Conservation (phyloP, 2,329 filamentous ascomycete genomes). For the Aspergillus carbonarius region DNA sequence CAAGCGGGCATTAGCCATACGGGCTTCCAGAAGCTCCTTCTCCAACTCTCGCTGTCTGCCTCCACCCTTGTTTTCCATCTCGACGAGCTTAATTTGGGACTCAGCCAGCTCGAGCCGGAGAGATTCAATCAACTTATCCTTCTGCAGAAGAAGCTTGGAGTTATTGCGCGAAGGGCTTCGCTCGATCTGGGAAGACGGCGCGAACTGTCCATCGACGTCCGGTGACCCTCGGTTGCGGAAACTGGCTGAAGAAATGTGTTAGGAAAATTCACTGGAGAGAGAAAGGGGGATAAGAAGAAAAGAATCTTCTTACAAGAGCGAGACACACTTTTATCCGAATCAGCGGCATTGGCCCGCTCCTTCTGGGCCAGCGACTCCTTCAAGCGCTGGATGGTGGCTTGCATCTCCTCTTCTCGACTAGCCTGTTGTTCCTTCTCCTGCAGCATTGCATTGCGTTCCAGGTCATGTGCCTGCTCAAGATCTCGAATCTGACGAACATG, state of each 20-base stretch:
- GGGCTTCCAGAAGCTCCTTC: constrained; percentile 81
- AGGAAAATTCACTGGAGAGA: constrained; percentile 14
- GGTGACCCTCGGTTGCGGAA: constrained; percentile 55
- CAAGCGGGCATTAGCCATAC: constrained; percentile 90
- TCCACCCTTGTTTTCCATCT: constrained; percentile 89
- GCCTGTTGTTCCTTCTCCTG: constrained; percentile 89
- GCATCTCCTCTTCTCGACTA: constrained; percentile 84
- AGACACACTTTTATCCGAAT: constrained; percentile 52
- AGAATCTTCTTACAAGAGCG: constrained; percentile 49
- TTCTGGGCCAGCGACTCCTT: constrained; percentile 85
- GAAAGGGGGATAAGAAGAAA: background rate
- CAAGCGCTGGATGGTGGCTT: constrained; percentile 81
- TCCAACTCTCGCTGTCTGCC: constrained; percentile 88
- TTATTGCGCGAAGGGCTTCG: constrained; percentile 87
- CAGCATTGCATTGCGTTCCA: constrained; percentile 79
- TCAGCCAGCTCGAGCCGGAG: constrained; percentile 90
- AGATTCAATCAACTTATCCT: constrained; percentile 93
- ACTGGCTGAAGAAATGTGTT: constrained; percentile 35
- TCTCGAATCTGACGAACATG: constrained; percentile 80
- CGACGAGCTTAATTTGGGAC: constrained; percentile 90
- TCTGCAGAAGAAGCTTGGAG: constrained; percentile 87
- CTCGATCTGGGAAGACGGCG: constrained; percentile 78
- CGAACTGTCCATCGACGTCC: constrained; percentile 78
- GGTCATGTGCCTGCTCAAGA: constrained; percentile 88
- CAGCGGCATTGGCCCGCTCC: constrained; percentile 54